phyloP scores from a whole-genome alignment of 2,329 filamentous ascomycete species.

The Aspergillus sclerotialis region DNA sequence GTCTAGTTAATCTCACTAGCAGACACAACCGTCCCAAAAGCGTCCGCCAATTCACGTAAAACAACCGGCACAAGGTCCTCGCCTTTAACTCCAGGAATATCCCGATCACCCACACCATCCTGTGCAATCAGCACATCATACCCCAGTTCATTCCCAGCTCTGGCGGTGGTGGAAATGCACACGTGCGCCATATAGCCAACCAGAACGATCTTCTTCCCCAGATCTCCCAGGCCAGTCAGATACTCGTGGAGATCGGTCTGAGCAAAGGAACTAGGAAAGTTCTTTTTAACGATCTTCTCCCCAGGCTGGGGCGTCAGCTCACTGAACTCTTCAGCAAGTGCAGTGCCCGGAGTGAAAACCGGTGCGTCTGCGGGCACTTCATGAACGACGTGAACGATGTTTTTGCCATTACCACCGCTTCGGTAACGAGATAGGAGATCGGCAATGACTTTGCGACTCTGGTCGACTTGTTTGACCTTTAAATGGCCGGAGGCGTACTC shows the following conservation, averaged over 20 bases:
- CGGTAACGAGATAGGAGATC: conserved; percentile 55
- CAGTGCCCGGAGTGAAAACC: conserved; percentile 57
- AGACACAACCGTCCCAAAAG: conserved; percentile 55
- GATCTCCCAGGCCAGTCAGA: conserved; percentile 41
- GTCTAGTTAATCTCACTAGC: conserved; percentile 44
- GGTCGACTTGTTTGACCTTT: conserved; percentile 46
- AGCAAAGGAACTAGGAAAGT: conserved; percentile 54
- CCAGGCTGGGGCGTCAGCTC: conserved; percentile 48
- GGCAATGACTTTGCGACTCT: conserved; percentile 51
- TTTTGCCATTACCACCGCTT: conserved; percentile 34
- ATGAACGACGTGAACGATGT: conserved; percentile 58
- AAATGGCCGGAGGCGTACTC: conserved; percentile 55
- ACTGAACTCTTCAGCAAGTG: conserved; percentile 54
- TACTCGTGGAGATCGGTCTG: conserved; percentile 53
- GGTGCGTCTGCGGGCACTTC: conserved; percentile 54
- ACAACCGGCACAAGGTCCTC: conserved; percentile 46
- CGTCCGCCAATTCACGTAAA: conserved; percentile 56
- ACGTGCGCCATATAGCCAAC: conserved; percentile 48
- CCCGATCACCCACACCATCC: conserved; percentile 59
- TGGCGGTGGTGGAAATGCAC: conserved; percentile 56
- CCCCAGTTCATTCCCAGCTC: conserved; percentile 53
- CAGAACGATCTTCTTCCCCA: conserved; percentile 52
- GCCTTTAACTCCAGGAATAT: conserved; percentile 54
- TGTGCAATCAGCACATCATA: conserved; percentile 57
- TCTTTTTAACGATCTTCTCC: conserved; percentile 55